Evolutionary conservation across 768 basidiomycete species (phyloP), one percentile per base, ranked within the genome.

Genomic region (Lactifluus volemus): DNA sequence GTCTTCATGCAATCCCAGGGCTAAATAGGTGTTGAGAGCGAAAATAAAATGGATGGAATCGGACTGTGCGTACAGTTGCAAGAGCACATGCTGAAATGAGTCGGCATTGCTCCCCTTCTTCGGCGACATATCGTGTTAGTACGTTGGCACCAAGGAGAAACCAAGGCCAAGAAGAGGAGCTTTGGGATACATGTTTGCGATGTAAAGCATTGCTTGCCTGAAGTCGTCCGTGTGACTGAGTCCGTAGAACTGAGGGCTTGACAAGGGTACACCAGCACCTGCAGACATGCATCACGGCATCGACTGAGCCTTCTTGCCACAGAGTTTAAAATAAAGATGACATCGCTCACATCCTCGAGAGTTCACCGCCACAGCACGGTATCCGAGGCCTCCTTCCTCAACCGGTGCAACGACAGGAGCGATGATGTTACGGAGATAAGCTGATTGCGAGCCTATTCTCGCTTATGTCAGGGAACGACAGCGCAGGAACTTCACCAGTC

Each of bases 121-220:
- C 88, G 2, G 88, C 92, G 54, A 94, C 75, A 71, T 96, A 97
- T 61, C 90, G 81, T 21, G 92, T 88, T 67, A 98, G 73, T 32
- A 98, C 87, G 70, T 90, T 92, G 49, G 94, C 89, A 45, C 96
- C 96, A 41, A 98, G 82, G 93, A 96, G 77, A 96, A 98, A 4
- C 95, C 92, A 8, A 96, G 73, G 12, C 90, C 95, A 17, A 96
- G 73, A 41, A 98, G 75, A 9, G 88, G 89, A 0, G 96, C 92
- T 11, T 79, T 73, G 1, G 96, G 95, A 67, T 86, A 95, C 61
- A 72, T 70, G 42, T 81, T 73, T 2, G 84, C 77, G 59, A 98
- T 82, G 73, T 89, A 88, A 67, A 86, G 78, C 49, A 97, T 71
- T 1, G 91, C 88, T 61, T 84, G 82, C 29, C 92, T 84, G 39